These are phyloP conservation scores for Fragaria vesca DNA, from an alignment of 306 rosid species.

Conservation along the genomic window DNA sequence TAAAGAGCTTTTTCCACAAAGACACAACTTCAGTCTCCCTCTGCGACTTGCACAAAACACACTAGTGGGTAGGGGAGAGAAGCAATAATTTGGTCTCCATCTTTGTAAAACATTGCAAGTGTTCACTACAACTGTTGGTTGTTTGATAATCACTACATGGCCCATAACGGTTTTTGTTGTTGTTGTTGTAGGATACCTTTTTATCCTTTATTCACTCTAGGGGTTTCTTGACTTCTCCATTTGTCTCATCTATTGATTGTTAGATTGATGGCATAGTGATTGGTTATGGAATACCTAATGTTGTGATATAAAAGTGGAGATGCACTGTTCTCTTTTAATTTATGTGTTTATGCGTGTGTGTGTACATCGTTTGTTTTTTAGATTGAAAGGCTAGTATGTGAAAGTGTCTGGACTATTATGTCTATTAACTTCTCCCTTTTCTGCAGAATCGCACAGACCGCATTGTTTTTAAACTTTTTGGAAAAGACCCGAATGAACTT, in stretches of 20 bases:
- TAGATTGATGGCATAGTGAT: neutral
- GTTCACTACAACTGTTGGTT: too few species aligned
- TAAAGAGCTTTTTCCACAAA: too few species aligned
- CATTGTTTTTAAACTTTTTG: constrained; percentile 88
- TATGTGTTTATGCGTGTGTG: neutral
- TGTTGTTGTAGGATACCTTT: neutral
- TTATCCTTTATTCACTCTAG: neutral
- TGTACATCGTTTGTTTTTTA: neutral
- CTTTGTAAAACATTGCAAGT: too few species aligned
- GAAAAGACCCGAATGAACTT: constrained; percentile 80
- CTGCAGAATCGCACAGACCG: constrained; percentile 81
- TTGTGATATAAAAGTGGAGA: constrained; percentile 3
- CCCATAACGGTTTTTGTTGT: neutral
- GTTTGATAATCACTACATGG: too few species aligned
- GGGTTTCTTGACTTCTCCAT: neutral
- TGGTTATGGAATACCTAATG: constrained; percentile 7
- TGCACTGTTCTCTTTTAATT: neutral
- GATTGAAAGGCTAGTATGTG: neutral
- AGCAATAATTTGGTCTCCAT: too few species aligned
- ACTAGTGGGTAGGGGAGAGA: too few species aligned
- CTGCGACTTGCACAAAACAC: too few species aligned
- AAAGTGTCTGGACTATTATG: constrained; percentile 12
- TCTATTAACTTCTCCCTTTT: constrained; percentile 14
- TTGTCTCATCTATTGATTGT: neutral
- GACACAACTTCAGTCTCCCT: too few species aligned